These are phyloP conservation scores for Acanthamoeba sp. DNA, from an alignment of 208 protist species.

Conservation along the genomic window DNA sequence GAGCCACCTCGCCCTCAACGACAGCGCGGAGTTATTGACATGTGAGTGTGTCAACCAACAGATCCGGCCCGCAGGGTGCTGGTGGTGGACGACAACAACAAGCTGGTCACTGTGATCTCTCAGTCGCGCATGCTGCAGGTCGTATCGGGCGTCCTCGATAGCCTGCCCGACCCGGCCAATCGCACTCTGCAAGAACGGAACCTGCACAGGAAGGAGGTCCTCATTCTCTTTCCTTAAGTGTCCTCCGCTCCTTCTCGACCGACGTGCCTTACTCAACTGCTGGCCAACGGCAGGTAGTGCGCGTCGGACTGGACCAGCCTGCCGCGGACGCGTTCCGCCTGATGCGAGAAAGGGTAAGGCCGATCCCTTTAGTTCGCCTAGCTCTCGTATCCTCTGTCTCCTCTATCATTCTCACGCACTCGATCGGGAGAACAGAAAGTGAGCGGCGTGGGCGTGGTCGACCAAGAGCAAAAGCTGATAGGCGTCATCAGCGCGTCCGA, in stretches of 20 bases:
- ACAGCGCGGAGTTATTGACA: too few species aligned
- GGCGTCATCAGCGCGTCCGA: conserved; percentile 56
- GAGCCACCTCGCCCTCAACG: neutral
- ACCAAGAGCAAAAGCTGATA: neutral
- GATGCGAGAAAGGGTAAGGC: conserved; percentile 3
- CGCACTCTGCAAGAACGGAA: conserved; percentile 22
- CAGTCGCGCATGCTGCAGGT: conserved; percentile 64
- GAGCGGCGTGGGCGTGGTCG: conserved; percentile 40
- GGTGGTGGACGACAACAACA: conserved; percentile 59
- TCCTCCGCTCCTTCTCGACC: neutral
- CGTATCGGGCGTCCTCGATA: conserved; percentile 37
- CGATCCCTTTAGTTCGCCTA: neutral
- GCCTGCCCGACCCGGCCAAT: conserved; percentile 29
- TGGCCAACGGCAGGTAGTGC: neutral
- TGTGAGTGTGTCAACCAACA: neutral
- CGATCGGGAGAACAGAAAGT: neutral
- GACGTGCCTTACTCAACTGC: neutral
- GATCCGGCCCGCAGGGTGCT: conserved; percentile 35
- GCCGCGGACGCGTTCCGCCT: conserved; percentile 25
- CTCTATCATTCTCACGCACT: neutral
- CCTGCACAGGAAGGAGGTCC: conserved; percentile 34
- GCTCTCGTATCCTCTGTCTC: neutral
- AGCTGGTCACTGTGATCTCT: conserved; percentile 54
- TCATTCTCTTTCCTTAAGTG: neutral
- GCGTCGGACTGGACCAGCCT: neutral